Conservation (phyloP, 257 asterid species). For the Haberlea rhodopensis region DNA sequence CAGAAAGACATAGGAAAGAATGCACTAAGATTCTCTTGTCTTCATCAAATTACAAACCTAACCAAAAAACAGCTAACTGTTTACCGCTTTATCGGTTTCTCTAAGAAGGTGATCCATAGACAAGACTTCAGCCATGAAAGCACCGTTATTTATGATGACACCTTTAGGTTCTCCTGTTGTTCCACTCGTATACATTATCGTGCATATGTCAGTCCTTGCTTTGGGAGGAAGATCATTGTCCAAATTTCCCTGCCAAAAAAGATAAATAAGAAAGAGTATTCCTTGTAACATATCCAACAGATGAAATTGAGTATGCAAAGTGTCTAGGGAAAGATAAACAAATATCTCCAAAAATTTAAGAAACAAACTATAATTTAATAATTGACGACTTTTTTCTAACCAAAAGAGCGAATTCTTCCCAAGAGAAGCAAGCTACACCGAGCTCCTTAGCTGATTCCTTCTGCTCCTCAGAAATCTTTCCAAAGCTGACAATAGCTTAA, state of each 20-base stretch:
- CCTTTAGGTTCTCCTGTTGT: constrained; percentile 98
- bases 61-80: not conserved
- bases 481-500: constrained; percentile 82
- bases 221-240: constrained; percentile 60
- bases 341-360: not conserved
- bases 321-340: not conserved
- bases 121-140: constrained; percentile 81
- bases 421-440: constrained; percentile 73
- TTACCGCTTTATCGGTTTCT: constrained; percentile 67
- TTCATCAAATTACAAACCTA: not conserved
- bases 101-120: constrained; percentile 65
- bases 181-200: constrained; percentile 96
- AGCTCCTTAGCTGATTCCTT: constrained; percentile 64
- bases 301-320: too few species aligned
- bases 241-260: constrained; percentile 48
- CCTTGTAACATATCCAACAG: too few species aligned
- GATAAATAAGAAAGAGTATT: not conserved
- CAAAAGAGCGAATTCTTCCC: constrained; percentile 71
- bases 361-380: not conserved
- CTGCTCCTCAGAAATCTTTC: constrained; percentile 53
- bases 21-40: not conserved
- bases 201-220: constrained; percentile 56
- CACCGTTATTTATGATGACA: constrained; percentile 63
- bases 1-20: constrained; percentile 2
- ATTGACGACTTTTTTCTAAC: constrained; percentile 37